phyloP scores from a whole-genome alignment of 345 rosid genomes.

The Eucalyptus pauciflora region DNA sequence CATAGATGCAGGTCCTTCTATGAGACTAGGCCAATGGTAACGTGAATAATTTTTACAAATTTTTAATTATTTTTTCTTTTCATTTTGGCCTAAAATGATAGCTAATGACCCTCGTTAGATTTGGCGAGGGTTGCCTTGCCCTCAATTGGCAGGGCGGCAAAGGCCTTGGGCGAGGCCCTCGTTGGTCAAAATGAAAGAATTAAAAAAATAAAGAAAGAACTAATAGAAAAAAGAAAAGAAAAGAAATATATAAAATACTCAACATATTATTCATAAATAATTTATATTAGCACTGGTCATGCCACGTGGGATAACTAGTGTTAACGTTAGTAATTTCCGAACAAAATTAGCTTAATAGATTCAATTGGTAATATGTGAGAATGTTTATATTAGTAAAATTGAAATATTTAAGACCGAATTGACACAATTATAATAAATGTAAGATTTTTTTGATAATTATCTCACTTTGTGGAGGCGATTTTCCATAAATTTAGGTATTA shows the following conservation, averaged over 20 bases:
- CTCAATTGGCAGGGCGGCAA: rapidly evolving
- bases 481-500: not conserved
- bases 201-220: too few relatives aligned
- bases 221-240: too few relatives aligned
- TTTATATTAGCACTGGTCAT: too few relatives aligned
- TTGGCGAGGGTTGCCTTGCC: not conserved
- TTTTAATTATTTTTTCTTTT: too few relatives aligned
- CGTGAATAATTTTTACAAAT: rapidly evolving
- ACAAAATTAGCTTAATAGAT: too few relatives aligned
- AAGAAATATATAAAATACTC: not conserved
- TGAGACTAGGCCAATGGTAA: not conserved
- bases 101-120: not conserved
- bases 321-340: too few relatives aligned
- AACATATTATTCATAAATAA: too few relatives aligned
- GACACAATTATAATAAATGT: too few relatives aligned
- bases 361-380: not conserved
- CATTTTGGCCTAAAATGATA: not conserved
- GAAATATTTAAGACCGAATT: too few relatives aligned
- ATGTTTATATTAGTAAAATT: too few relatives aligned
- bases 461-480: not conserved
- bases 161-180: not conserved
- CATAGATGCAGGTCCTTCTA: rapidly evolving
- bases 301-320: rapidly evolving
- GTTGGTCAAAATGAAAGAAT: not conserved
- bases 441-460: too few relatives aligned